These are phyloP conservation scores for Porogramme epimiltina DNA, from an alignment of 1,284 basidiomycete genomes.

Conservation along the genomic window DNA sequence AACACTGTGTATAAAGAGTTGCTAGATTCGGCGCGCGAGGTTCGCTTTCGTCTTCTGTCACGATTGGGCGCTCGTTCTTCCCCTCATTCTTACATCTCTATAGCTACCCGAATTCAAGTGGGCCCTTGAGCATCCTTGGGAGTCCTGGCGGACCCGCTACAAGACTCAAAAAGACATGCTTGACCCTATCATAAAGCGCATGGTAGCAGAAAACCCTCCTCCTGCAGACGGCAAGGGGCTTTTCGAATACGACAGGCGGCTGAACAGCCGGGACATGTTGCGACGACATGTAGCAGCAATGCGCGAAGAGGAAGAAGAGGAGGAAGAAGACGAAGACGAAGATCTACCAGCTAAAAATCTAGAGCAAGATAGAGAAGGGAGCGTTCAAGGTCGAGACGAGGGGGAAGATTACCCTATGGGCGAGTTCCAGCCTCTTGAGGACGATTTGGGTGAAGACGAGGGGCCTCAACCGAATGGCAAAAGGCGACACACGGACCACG, in stretches of 20 bases:
- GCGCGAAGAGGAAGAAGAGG: neutral
- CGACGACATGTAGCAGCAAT: neutral
- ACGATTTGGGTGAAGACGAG: too few species aligned
- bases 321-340: constrained; percentile 2
- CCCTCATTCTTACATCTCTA: neutral
- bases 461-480: too few species aligned
- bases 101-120: constrained; percentile 36
- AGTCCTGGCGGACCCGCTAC: constrained; percentile 78
- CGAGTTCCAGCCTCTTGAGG: neutral
- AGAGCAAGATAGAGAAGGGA: too few species aligned
- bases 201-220: constrained; percentile 47
- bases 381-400: neutral
- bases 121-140: constrained; percentile 73
- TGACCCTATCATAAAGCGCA: constrained; percentile 53
- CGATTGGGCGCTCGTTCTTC: neutral
- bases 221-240: constrained; percentile 23
- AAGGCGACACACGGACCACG: neutral
- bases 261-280: neutral
- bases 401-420: neutral
- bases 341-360: neutral
- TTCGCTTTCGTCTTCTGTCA: neutral
- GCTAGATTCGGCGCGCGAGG: constrained; percentile 12
- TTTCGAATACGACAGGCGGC: constrained; percentile 14
- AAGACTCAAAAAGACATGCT: constrained; percentile 63
- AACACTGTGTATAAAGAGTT: constrained; percentile 66